Percentiles rank a stretch among this genome's conserved stretches.
phyloP scores from a whole-genome alignment of 371 early-diverging fungal genomes.

The Amoeboaphelidium protococcarum region DNA sequence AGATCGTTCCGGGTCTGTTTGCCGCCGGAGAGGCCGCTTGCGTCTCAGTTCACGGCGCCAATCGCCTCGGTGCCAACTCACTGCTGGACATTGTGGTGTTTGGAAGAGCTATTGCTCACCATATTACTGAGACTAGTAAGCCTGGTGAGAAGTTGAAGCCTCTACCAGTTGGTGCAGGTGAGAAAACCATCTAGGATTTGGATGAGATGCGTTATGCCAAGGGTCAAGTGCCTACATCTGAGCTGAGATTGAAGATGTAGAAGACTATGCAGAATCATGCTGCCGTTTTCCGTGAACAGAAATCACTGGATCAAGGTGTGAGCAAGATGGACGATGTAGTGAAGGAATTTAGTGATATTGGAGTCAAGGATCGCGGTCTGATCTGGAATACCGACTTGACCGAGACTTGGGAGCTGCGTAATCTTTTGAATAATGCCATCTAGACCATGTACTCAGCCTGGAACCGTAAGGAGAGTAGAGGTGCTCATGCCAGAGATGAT shows the following conservation, averaged over 20 bases:
- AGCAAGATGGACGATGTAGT: slow-evolving; percentile 57
- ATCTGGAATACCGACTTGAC: slow-evolving; percentile 94
- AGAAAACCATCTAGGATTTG: slow-evolving; percentile 60
- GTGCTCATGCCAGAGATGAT: slow-evolving; percentile 94
- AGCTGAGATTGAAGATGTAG: slow-evolving; percentile 79
- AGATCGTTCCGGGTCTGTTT: slow-evolving; percentile 22
- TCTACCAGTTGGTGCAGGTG: slow-evolving; percentile 58
- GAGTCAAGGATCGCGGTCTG: slow-evolving; percentile 67
- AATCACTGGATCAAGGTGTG: slow-evolving; percentile 18
- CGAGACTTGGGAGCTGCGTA: slow-evolving; percentile 87
- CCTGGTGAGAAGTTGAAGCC: slow-evolving; percentile 8
- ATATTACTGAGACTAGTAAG: slow-evolving; percentile 5
- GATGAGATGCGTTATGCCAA: slow-evolving; percentile 64
- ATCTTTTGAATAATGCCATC: slow-evolving; percentile 78
- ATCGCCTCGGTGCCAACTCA: slow-evolving; percentile 30
- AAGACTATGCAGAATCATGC: slow-evolving; percentile 92
- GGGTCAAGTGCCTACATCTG: slow-evolving; percentile 53
- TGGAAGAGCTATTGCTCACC: slow-evolving; percentile 60
- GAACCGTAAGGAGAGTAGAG: slow-evolving; percentile 86
- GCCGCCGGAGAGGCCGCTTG: slow-evolving; percentile 30
- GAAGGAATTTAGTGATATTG: slow-evolving; percentile 46
- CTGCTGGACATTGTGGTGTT: slow-evolving; percentile 30
- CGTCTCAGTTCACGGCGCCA: slow-evolving; percentile 32
- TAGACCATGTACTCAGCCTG: slow-evolving; percentile 90
- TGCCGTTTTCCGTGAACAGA: slow-evolving; percentile 86